Evolutionary conservation across 306 rosid species (phyloP).

Genomic region (Cicer pinnatifidum): DNA sequence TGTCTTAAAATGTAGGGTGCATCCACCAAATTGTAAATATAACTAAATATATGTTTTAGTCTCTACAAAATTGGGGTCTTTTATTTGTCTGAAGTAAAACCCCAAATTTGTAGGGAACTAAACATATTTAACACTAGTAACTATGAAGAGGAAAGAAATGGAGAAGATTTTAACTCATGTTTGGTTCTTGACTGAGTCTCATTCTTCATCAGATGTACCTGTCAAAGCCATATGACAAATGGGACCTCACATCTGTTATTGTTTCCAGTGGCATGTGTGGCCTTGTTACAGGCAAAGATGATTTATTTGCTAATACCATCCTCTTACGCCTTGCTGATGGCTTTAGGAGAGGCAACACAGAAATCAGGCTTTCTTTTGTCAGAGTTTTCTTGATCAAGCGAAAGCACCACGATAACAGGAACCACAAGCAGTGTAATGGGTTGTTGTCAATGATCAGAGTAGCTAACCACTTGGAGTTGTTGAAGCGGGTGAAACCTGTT

Average conservation of each 20-base stretch:
- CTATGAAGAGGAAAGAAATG: no score
- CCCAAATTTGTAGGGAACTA: no score
- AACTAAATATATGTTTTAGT: not conserved
- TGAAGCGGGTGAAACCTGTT: slow-evolving; percentile 65
- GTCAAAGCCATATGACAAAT: slow-evolving; percentile 58
- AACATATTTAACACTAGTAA: no score
- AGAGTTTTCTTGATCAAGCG: slow-evolving; percentile 63
- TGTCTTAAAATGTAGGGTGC: not conserved
- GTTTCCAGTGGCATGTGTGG: slow-evolving; percentile 58
- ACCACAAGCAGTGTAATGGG: slow-evolving; percentile 52
- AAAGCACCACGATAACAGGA: slow-evolving; percentile 49
- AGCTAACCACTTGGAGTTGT: slow-evolving; percentile 60
- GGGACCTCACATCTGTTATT: slow-evolving; percentile 53
- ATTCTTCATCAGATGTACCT: slow-evolving; percentile 48
- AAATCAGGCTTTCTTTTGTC: slow-evolving; percentile 56
- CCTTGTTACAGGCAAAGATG: slow-evolving; percentile 72
- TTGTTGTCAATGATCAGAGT: slow-evolving; percentile 64
- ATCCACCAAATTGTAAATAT: not conserved
- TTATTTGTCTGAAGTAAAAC: no score
- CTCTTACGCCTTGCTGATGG: slow-evolving; percentile 82
- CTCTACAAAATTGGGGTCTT: not conserved
- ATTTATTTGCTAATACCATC: slow-evolving; percentile 70
- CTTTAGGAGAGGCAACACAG: slow-evolving; percentile 61
- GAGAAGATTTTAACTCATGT: not conserved
- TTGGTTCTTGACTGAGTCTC: slow-evolving; percentile 21